phyloP scores from a whole-genome alignment of 345 rosid genomes.

The Gossypium thurberi region DNA sequence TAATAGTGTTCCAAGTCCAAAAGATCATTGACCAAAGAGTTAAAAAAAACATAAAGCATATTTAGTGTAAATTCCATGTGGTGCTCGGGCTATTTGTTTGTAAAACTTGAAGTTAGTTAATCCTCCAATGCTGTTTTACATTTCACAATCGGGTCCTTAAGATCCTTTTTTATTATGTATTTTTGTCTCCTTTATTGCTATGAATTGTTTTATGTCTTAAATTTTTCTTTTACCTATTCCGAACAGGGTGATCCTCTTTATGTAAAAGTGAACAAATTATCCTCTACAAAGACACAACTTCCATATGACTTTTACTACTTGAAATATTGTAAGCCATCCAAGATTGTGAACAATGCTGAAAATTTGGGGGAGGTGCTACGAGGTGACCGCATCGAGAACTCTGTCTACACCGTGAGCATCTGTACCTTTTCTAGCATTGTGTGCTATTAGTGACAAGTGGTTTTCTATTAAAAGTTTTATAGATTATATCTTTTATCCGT shows the following conservation, averaged over 20 bases:
- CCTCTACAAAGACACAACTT: slow-evolving; percentile 94
- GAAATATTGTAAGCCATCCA: slow-evolving; percentile 36
- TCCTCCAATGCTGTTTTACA: too few species aligned
- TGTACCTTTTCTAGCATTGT: not conserved
- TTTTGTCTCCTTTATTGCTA: not conserved
- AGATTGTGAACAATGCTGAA: slow-evolving; percentile 12
- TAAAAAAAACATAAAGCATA: not conserved
- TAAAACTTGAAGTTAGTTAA: too few species aligned
- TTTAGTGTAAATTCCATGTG: not conserved
- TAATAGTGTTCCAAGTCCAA: not conserved
- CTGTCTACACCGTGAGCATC: slow-evolving; percentile 65
- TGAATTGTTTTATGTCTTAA: not conserved
- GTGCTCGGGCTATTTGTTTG: not conserved
- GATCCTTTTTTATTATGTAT: not conserved
- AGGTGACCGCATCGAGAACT: slow-evolving; percentile 97
- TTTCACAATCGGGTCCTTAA: too few species aligned
- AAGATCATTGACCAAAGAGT: not conserved
- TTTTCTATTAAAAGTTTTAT: not conserved
- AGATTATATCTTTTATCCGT: not conserved
- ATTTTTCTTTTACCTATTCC: slow-evolving; percentile 26
- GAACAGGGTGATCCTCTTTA: slow-evolving; percentile 70
- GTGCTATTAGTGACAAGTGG: not conserved
- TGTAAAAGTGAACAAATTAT: slow-evolving; percentile 94
- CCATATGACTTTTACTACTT: slow-evolving; percentile 93
- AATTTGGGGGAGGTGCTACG: slow-evolving; percentile 45